A percentile compares a stretch with the other conserved stretches of the same genome.
phyloP scores from a whole-genome alignment of 345 rosid species.

The Populus simonii region DNA sequence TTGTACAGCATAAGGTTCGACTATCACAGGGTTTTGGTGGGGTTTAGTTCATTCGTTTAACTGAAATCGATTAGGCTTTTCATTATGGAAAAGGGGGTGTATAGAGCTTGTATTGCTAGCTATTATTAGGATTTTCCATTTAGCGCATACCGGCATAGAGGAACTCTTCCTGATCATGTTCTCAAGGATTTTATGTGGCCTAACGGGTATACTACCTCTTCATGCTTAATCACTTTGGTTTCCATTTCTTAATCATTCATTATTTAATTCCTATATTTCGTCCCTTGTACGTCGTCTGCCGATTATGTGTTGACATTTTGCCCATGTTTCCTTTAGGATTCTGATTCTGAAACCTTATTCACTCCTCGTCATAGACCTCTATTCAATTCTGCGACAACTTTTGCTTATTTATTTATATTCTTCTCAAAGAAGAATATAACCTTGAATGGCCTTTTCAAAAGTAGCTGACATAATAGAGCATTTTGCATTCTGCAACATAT shows the following conservation, averaged over 20 bases:
- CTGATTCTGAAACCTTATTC: not conserved
- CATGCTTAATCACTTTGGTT: too few species aligned
- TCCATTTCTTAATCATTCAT: too few species aligned
- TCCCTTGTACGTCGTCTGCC: too few species aligned
- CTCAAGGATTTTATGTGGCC: not conserved
- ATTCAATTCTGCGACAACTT: not conserved
- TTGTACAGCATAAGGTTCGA: not conserved
- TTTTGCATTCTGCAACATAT: not conserved
- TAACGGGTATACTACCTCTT: not conserved
- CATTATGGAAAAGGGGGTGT: too few species aligned
- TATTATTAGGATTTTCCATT: too few species aligned
- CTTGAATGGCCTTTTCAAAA: not conserved
- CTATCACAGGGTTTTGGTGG: not conserved
- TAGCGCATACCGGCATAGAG: not conserved
- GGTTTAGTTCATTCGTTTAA: not conserved
- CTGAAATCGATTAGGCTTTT: too few species aligned
- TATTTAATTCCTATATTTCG: too few species aligned
- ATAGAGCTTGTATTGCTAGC: too few species aligned
- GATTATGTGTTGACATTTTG: too few species aligned
- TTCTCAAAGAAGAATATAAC: not conserved
- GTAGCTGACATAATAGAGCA: not conserved
- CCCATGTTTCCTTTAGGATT: not conserved
- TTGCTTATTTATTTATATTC: too few species aligned
- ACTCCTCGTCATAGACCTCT: too few species aligned
- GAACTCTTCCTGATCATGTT: not conserved